These are phyloP conservation scores for Colletotrichum cuscutae DNA, from an alignment of 2,329 filamentous ascomycete species.

Conservation along the genomic window DNA sequence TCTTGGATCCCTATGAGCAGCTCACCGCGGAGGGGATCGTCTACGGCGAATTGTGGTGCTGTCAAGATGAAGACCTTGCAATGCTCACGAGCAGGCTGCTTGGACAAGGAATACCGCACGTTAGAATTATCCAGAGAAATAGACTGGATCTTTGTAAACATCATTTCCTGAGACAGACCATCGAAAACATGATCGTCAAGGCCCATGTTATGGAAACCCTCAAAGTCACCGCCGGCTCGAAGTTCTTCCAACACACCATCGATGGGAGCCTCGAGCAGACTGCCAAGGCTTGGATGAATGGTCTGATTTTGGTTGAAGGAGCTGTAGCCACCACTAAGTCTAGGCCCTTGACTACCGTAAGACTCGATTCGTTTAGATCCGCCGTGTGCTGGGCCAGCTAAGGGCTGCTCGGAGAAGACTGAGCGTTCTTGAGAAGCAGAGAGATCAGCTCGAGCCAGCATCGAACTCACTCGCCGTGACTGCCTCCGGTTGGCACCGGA, in stretches of 20 bases:
- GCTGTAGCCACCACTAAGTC: slow-evolving; percentile 65
- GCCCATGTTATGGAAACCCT: slow-evolving; percentile 78
- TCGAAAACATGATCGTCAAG: slow-evolving; percentile 78
- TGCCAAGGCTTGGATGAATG: slow-evolving; percentile 65
- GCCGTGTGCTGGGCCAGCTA: slow-evolving; percentile 46
- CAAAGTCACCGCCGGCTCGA: slow-evolving; percentile 69
- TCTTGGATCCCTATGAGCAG: slow-evolving; percentile 78
- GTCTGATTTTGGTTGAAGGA: slow-evolving; percentile 56
- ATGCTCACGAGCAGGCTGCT: slow-evolving; percentile 62
- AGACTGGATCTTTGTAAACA: slow-evolving; percentile 76
- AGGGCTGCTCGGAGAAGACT: slow-evolving; percentile 77
- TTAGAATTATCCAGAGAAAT: slow-evolving; percentile 71
- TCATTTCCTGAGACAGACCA: slow-evolving; percentile 76
- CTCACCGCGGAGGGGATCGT: slow-evolving; percentile 63
- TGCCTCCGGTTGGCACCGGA: slow-evolving; percentile 65
- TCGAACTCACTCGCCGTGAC: slow-evolving; percentile 87
- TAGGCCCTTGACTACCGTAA: slow-evolving; percentile 73
- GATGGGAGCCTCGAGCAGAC: slow-evolving; percentile 74
- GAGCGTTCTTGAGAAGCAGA: slow-evolving; percentile 85
- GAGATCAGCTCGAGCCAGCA: slow-evolving; percentile 87
- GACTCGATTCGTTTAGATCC: slow-evolving; percentile 76
- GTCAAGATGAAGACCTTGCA: slow-evolving; percentile 75
- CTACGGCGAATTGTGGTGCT: slow-evolving; percentile 65
- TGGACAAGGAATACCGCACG: slow-evolving; percentile 68
- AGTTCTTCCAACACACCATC: slow-evolving; percentile 77